Conservation (phyloP, 768 basidiomycete genomes). For the Trametes sanguinea region DNA sequence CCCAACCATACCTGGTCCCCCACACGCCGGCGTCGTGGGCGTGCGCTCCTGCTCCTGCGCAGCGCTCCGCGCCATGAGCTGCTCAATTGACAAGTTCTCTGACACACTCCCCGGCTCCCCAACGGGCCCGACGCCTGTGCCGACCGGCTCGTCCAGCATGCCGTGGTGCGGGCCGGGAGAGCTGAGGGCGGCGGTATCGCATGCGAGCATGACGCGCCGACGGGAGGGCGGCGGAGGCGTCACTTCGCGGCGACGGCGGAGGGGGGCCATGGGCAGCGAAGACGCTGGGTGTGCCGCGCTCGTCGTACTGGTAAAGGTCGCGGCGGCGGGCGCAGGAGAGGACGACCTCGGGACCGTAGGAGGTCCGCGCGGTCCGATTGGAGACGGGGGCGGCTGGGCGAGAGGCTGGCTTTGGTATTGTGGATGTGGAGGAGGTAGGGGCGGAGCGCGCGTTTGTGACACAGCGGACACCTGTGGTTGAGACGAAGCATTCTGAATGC, state of each 20-base stretch:
- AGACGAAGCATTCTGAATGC: not conserved
- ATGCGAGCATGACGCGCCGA: slow-evolving; percentile 2
- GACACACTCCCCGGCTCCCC: slow-evolving; percentile 3
- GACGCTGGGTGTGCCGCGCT: too few species aligned
- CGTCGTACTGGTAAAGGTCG: too few species aligned
- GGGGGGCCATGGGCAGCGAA: too few species aligned
- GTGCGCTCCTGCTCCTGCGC: too few species aligned
- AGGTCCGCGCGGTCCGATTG: not conserved
- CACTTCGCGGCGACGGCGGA: slow-evolving; percentile 6
- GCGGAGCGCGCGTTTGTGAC: not conserved
- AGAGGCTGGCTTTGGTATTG: not conserved
- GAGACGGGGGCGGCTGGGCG: not conserved
- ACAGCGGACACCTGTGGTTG: not conserved
- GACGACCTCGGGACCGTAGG: not conserved
- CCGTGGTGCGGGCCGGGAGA: not conserved
- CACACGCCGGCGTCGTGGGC: too few species aligned
- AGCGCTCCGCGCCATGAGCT: slow-evolving; percentile 6
- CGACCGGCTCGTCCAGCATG: not conserved
- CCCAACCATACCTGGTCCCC: too few species aligned
- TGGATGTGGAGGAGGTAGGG: not conserved
- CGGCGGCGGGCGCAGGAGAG: not conserved
- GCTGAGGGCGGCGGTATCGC: not conserved
- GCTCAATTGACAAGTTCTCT: slow-evolving; percentile 16
- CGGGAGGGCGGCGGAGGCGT: slow-evolving; percentile 10
- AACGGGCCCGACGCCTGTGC: not conserved